Evolutionary conservation across 2,329 filamentous ascomycete genomes (phyloP), one percentile per base, ranked within the genome.

Genomic region (Colletotrichum melonis): DNA sequence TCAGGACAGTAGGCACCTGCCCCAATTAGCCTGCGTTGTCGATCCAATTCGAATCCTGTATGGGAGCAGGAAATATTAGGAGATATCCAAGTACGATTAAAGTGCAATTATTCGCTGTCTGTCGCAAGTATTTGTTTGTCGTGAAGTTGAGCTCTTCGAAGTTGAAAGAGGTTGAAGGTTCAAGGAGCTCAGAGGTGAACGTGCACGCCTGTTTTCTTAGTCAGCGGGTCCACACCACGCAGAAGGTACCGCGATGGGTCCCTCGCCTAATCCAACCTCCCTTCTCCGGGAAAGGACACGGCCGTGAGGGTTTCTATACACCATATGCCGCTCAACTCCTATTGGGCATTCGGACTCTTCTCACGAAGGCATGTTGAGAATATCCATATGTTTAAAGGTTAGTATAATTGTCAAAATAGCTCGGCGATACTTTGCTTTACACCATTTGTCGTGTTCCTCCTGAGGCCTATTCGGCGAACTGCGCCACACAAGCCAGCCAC

Each of bases 111-210:
- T 11, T 22, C 38, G 32, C 56, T 63, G 60, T 35, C 57, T 32
- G 71, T 56, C 54, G 70, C 38, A 55, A 24, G 32, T 57, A 28
- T 38, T 42, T 66, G 71, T 57, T 73, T 71, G 71, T 64, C 46
- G 60, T 62, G 54, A 30, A 65, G 49, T n/a, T 49, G 22, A 52
- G n/a, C 60, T 54, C 16, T 19, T 16, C 28, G 16, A 54, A 19
- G 56, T 60, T 70, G 70, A 59, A 73, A 73, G 70, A 70, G 67
- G 70, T 70, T 73, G 70, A 65, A 70, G 38, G 55, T 65, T 70
- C 65, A 69, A 46, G 42, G 69, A 73, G 55, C 71, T 71, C 49
- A 6, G 22, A 38, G 22, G n/a, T 65, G 67, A 35, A 59, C 70
- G 56, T 70, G 71, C 71, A 56, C 67, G 67, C 49, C 65, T 52